Percentiles rank a stretch among this genome's conserved stretches.
Evolutionary conservation across 495 filamentous ascomycete species (phyloP).

Genomic region (Oleoguttula mirabilis): DNA sequence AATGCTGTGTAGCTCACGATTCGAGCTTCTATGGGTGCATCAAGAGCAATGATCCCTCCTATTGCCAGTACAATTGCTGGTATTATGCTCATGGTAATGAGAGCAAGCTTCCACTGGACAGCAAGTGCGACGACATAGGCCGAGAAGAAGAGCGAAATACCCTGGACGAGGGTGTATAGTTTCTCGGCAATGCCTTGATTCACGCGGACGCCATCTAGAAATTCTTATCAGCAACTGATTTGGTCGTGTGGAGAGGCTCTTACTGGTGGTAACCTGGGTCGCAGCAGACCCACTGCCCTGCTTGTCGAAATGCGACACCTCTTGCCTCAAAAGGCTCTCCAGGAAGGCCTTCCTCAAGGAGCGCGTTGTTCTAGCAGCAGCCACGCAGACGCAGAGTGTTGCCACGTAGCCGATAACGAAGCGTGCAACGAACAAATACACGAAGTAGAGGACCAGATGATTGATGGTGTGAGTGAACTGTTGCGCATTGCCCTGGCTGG

Average conservation of each 20-base stretch:
- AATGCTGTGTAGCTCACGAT: conserved; percentile 3
- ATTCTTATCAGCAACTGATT: neutral
- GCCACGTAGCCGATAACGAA: conserved; percentile 19
- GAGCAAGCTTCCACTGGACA: conserved; percentile 22
- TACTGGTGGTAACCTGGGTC: conserved; percentile 18
- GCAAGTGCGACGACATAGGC: conserved; percentile 19
- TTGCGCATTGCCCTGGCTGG: neutral
- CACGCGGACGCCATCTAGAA: conserved; percentile 1
- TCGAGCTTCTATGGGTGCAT: conserved; percentile 4
- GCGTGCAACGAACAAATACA: conserved; percentile 21
- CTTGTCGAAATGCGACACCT: conserved; percentile 12
- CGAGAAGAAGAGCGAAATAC: conserved; percentile 18
- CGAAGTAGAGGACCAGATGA: conserved; percentile 19
- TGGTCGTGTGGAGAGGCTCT: neutral
- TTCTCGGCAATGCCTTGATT: conserved; percentile 21
- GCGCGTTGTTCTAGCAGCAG: conserved; percentile 11
- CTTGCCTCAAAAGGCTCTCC: conserved; percentile 10
- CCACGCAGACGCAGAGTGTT: conserved; percentile 13
- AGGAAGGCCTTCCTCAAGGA: conserved; percentile 12
- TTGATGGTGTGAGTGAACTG: conserved; percentile 6
- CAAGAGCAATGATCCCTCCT: neutral
- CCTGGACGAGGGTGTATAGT: conserved; percentile 8
- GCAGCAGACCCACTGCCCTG: conserved; percentile 15
- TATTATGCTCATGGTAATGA: conserved; percentile 18
- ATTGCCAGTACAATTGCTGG: conserved; percentile 13